A percentile compares a stretch with the other conserved stretches of the same genome.
Evolutionary conservation across 306 rosid species (phyloP).

Genomic region (Ochetophila trinervis): DNA sequence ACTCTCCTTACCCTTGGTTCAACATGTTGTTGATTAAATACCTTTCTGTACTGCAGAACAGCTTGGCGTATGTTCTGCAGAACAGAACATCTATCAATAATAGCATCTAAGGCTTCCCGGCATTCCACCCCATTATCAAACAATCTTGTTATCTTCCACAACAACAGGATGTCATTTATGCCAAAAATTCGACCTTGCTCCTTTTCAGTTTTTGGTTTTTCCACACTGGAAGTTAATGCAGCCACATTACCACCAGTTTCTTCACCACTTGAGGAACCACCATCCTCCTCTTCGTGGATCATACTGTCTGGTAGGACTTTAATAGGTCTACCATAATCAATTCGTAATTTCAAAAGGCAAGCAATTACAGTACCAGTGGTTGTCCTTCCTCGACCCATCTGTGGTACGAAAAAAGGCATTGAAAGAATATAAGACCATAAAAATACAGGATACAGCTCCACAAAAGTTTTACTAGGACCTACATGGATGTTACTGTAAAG

Average conservation of each 20-base stretch:
- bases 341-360: constrained; percentile 82
- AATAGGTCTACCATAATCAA: constrained; percentile 77
- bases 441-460: neutral
- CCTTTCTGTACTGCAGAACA: constrained; percentile 69
- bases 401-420: constrained; percentile 23
- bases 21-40: constrained; percentile 80
- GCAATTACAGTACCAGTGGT: constrained; percentile 94
- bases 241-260: constrained; percentile 44
- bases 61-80: constrained; percentile 93
- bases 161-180: constrained; percentile 80
- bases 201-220: constrained; percentile 38
- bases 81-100: constrained; percentile 89
- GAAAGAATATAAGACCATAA: constrained; percentile 5
- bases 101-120: constrained; percentile 84
- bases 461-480: constrained; percentile 3
- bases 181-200: constrained; percentile 65
- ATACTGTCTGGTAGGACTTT: constrained; percentile 56
- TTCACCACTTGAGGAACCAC: constrained; percentile 70
- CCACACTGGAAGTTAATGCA: constrained; percentile 29
- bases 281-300: constrained; percentile 48
- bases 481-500: constrained; percentile 10
- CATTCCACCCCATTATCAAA: constrained; percentile 89
- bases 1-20: constrained; percentile 90
- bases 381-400: constrained; percentile 97
- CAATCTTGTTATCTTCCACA: constrained; percentile 84